Evolutionary conservation across 371 early-diverging fungal species (phyloP).

Genomic region (Apophysomyces trapeziformis): DNA sequence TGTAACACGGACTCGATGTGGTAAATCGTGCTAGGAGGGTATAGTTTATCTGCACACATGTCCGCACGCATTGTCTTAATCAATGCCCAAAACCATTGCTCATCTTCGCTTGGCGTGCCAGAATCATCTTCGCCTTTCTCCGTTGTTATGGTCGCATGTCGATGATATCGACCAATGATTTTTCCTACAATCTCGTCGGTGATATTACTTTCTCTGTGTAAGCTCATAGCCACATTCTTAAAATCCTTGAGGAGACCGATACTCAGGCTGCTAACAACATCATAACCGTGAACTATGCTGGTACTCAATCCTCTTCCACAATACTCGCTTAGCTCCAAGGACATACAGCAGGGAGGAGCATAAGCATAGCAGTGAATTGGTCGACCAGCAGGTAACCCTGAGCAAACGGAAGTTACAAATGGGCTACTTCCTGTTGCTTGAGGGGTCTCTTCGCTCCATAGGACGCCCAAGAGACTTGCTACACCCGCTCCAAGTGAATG

Average conservation of each 20-base stretch:
- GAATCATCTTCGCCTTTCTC: constrained; percentile 22
- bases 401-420: constrained; percentile 67
- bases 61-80: constrained; percentile 82
- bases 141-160: constrained; percentile 22
- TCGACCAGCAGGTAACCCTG: constrained; percentile 71
- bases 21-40: constrained; percentile 78
- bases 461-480: constrained; percentile 65
- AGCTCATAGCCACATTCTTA: constrained; percentile 71
- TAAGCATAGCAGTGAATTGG: constrained; percentile 81
- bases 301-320: constrained; percentile 73
- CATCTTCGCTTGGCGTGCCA: constrained; percentile 44
- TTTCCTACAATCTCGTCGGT: constrained; percentile 74
- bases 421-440: constrained; percentile 42
- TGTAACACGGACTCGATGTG: constrained; percentile 58
- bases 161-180: constrained; percentile 52
- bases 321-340: constrained; percentile 66
- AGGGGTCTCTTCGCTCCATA: constrained; percentile 66
- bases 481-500: constrained; percentile 87
- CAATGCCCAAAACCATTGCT: constrained; percentile 83
- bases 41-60: constrained; percentile 80
- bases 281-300: constrained; percentile 73
- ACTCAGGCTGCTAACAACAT: constrained; percentile 74
- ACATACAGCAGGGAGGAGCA: constrained; percentile 77
- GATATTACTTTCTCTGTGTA: constrained; percentile 66
- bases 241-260: constrained; percentile 77